A percentile compares a stretch with the other conserved stretches of the same genome.
These are phyloP conservation scores for Fusarium mangiferae DNA, from an alignment of 2,329 filamentous ascomycete genomes.

Conservation along the genomic window DNA sequence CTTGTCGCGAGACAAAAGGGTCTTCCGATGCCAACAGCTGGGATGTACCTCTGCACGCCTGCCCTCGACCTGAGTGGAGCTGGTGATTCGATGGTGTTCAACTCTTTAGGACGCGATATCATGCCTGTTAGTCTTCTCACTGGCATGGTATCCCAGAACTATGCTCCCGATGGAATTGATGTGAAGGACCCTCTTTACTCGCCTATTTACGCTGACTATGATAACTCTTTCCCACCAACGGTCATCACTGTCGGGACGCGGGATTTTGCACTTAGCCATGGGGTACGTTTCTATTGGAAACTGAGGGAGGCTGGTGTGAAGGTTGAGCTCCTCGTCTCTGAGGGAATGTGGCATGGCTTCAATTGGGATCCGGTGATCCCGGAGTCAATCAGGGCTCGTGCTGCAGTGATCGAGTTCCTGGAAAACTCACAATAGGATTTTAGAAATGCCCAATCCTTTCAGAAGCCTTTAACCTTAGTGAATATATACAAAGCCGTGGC, in stretches of 20 bases:
- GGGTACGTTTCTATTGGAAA: neutral
- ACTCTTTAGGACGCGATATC: neutral
- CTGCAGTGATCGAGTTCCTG: neutral
- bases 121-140: neutral
- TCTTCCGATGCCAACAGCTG: neutral
- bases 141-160: neutral
- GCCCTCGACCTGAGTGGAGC: neutral
- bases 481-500: rapidly evolving
- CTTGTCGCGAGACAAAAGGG: neutral
- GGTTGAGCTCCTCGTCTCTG: neutral
- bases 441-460: too few relatives aligned
- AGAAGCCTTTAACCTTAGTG: too few relatives aligned
- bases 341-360: neutral
- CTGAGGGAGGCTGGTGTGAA: neutral
- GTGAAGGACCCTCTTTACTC: neutral
- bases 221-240: neutral
- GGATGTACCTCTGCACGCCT: neutral
- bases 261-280: neutral
- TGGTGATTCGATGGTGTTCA: neutral
- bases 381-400: neutral
- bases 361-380: neutral
- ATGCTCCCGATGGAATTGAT: neutral
- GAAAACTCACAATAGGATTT: rapidly evolving
- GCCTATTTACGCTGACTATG: neutral
- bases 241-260: neutral